A percentile compares a stretch with the other conserved stretches of the same genome.
Evolutionary conservation across 2,329 filamentous ascomycete genomes (phyloP).

Genomic region (Aspergillus eucalypticola): DNA sequence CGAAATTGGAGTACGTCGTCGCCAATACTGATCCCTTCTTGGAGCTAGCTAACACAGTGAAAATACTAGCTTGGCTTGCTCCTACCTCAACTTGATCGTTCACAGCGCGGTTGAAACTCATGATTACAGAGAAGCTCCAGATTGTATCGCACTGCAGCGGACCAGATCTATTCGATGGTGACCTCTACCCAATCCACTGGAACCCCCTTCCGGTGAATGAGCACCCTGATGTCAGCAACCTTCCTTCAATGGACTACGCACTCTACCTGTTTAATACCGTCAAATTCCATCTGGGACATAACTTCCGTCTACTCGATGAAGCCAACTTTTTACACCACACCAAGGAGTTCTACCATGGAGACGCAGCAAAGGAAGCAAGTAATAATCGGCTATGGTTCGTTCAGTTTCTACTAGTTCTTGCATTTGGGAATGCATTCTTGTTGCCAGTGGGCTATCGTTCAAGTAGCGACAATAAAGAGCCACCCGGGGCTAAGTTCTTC

Average conservation of each 20-base stretch:
- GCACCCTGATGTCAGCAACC: conserved; percentile 25
- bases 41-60: background rate
- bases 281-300: conserved; percentile 21
- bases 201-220: conserved; percentile 8
- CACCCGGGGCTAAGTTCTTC: conserved; percentile 23
- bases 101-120: conserved; percentile 25
- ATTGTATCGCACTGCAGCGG: too few species aligned
- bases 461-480: conserved; percentile 10
- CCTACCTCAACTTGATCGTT: conserved; percentile 28
- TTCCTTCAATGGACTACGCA: conserved; percentile 20
- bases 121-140: conserved; percentile 21
- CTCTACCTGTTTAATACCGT: conserved; percentile 21
- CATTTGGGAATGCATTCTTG: conserved; percentile 21
- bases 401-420: conserved; percentile 18
- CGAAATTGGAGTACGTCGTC: conserved; percentile 38
- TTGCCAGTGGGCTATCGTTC: background rate
- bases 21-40: background rate
- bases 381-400: conserved; percentile 28
- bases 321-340: conserved; percentile 21
- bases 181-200: too few species aligned
- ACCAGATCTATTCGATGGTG: too few species aligned
- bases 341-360: conserved; percentile 28
- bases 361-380: conserved; percentile 16
- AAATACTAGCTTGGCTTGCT: conserved; percentile 23
- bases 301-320: conserved; percentile 21